Conservation (phyloP, 163 green algal species). For the Scenedesmus sp. region DNA sequence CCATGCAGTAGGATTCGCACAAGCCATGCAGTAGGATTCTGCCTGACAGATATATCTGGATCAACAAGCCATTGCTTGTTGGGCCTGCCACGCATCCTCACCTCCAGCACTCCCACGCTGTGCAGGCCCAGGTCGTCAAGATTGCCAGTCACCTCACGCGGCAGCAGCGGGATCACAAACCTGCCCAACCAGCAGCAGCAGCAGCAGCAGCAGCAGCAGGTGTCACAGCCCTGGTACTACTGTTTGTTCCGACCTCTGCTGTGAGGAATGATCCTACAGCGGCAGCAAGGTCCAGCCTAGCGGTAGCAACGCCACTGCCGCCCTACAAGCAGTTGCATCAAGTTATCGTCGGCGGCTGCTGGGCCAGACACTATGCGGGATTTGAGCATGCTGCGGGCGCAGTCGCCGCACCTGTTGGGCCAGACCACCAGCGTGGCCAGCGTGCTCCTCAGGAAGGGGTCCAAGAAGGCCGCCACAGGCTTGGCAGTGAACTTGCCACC, state of each 20-base stretch:
- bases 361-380: background rate
- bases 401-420: conserved; percentile 65
- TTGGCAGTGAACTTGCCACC: conserved; percentile 65
- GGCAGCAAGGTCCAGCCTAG: too few species aligned
- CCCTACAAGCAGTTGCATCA: too few species aligned
- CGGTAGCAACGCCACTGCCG: too few species aligned
- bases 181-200: conserved; percentile 47
- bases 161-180: conserved; percentile 50
- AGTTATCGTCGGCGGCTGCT: too few species aligned
- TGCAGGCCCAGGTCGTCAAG: conserved; percentile 50
- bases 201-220: conserved; percentile 35
- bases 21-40: background rate
- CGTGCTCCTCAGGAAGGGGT: conserved; percentile 78
- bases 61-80: too few species aligned
- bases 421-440: conserved; percentile 76
- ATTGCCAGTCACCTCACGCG: conserved; percentile 13
- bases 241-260: too few species aligned
- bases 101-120: conserved; percentile 51
- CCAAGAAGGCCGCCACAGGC: conserved; percentile 70
- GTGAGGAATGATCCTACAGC: too few species aligned
- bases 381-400: background rate
- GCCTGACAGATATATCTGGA: background rate
- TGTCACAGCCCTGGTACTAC: background rate
- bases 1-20: background rate
- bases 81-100: too few species aligned